phyloP scores from a whole-genome alignment of 108 stramenopile species.

The Discostella pseudostelligera region DNA sequence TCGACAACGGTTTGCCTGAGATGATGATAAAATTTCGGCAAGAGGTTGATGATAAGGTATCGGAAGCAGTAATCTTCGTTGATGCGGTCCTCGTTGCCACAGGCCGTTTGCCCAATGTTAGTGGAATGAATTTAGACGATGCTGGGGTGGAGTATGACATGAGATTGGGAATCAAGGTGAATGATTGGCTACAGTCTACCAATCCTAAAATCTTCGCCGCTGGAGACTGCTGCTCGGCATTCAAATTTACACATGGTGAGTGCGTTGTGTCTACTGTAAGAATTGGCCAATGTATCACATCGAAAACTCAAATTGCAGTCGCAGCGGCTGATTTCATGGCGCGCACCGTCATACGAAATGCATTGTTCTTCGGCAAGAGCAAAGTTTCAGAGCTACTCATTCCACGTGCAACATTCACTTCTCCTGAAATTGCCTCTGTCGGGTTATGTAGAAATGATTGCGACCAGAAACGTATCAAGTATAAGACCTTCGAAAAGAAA shows the following conservation, averaged over 20 bases:
- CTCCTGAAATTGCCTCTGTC: conserved; percentile 88
- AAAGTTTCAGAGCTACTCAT: conserved; percentile 72
- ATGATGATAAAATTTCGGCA: conserved; percentile 52
- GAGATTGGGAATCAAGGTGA: conserved; percentile 68
- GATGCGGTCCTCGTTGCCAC: conserved; percentile 80
- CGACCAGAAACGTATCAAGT: conserved; percentile 63
- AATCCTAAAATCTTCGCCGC: conserved; percentile 69
- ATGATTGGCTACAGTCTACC: conserved; percentile 80
- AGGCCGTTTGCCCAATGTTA: conserved; percentile 84
- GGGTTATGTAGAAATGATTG: conserved; percentile 79
- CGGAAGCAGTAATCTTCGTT: conserved; percentile 32
- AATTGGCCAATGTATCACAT: not conserved
- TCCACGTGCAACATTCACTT: conserved; percentile 87
- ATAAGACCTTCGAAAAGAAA: conserved; percentile 61
- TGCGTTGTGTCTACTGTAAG: not conserved
- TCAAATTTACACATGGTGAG: conserved; percentile 83
- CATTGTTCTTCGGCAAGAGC: conserved; percentile 78
- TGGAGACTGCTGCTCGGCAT: conserved; percentile 77
- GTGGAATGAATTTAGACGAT: conserved; percentile 78
- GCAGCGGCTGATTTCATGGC: conserved; percentile 84
- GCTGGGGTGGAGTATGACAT: conserved; percentile 79
- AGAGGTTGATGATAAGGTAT: conserved; percentile 24
- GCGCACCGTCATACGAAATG: conserved; percentile 80
- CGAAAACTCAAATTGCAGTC: not conserved
- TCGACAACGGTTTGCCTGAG: conserved; percentile 48